Evolutionary conservation across 2,329 filamentous ascomycete species (phyloP).

Genomic region (Fusarium virguliforme): DNA sequence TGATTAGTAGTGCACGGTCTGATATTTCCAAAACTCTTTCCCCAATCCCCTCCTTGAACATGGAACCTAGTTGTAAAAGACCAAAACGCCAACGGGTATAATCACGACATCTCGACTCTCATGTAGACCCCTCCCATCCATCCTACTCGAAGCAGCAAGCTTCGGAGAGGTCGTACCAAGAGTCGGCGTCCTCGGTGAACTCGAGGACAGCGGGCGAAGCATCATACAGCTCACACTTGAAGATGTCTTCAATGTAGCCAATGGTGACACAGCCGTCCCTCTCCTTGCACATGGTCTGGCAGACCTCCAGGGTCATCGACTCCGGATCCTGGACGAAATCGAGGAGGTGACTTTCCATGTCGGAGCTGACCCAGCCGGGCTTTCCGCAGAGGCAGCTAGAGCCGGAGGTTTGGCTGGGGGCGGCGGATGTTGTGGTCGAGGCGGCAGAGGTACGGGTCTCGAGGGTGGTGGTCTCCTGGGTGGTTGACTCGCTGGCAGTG

Average conservation of each 20-base stretch:
- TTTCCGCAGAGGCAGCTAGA: constrained; percentile 33
- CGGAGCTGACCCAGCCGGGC: constrained; percentile 13
- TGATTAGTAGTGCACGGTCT: constrained; percentile 25
- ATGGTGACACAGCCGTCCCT: constrained; percentile 27
- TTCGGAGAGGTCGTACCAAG: constrained; percentile 33
- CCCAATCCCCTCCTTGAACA: neutral
- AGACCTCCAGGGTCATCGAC: constrained; percentile 10
- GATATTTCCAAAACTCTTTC: neutral
- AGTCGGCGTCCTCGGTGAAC: constrained; percentile 7
- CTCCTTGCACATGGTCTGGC: constrained; percentile 22
- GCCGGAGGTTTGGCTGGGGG: constrained; percentile 23
- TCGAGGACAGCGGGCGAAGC: constrained; percentile 17
- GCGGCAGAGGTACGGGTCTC: constrained; percentile 14
- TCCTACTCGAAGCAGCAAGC: constrained; percentile 34
- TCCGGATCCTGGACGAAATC: neutral
- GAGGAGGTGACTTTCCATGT: constrained; percentile 15
- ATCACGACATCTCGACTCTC: constrained; percentile 5
- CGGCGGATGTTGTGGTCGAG: constrained; percentile 20
- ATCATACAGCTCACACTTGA: constrained; percentile 40
- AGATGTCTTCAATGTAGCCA: constrained; percentile 20
- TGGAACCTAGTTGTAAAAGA: neutral
- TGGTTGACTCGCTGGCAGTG: constrained; percentile 25
- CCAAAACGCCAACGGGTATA: constrained; percentile 12
- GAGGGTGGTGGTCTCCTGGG: constrained; percentile 21
- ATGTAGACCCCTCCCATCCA: constrained; percentile 1